Conservation (phyloP, 306 rosid genomes). For the Senna siamea region DNA sequence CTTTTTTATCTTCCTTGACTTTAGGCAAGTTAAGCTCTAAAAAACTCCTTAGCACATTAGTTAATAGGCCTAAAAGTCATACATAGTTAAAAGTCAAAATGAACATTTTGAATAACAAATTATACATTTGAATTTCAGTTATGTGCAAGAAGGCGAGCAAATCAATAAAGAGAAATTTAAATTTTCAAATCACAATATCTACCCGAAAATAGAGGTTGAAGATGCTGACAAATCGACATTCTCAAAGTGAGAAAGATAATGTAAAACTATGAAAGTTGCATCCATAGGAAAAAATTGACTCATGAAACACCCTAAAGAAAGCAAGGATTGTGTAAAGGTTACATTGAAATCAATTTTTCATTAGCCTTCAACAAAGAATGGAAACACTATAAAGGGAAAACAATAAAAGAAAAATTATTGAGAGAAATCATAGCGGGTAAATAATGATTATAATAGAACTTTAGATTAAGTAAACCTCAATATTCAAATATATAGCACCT, state of each 20-base stretch:
- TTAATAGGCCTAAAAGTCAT: constrained; percentile 65
- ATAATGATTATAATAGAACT: not conserved
- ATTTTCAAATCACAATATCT: not conserved
- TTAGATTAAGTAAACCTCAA: not conserved
- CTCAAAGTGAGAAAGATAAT: not conserved
- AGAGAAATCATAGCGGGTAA: not conserved
- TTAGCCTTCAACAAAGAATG: not conserved
- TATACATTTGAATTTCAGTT: not conserved
- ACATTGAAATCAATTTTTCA: not conserved
- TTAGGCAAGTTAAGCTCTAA: constrained; percentile 85
- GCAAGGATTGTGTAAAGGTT: not conserved
- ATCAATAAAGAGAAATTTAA: not conserved
- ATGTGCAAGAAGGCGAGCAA: not conserved
- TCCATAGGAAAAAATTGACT: not conserved
- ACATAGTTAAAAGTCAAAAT: not conserved
- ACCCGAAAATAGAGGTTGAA: not conserved
- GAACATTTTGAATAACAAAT: not conserved
- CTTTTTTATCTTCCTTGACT: constrained; percentile 85
- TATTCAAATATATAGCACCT: not conserved
- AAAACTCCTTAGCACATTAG: constrained; percentile 81
- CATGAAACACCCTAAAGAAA: not conserved
- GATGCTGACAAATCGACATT: not conserved
- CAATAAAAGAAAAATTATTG: not conserved
- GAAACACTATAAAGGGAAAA: not conserved
- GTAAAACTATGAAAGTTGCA: not conserved